Base-by-base conservation (phyloP, 2,329 filamentous ascomycete species). In the Aspergillus floridensis region DNA sequence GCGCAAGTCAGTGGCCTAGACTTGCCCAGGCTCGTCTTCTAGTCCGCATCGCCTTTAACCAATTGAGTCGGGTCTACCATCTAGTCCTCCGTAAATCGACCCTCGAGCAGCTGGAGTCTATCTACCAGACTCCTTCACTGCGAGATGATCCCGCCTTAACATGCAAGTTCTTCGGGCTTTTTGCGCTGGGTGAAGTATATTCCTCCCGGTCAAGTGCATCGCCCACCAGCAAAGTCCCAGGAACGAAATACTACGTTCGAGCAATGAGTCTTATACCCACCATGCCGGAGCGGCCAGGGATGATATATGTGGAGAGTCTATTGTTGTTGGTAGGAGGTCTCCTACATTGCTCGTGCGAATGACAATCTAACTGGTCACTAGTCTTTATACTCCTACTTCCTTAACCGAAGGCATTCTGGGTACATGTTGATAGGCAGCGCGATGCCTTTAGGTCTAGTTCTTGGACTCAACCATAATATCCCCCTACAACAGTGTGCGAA, bases 111-210 rank as follows among this genome's bases (percentile, higher is more conserved):
- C 63, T 73, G 67, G 49, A 76, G 67, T 70, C 48, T 32, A 65
- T 67, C 8, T 72, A 59, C 67, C 73, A 59, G n/a, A 66, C 32
- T 24, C 59, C 56, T 1, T 26, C 51, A 2, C 60, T 60, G 8
- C 70, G 66, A 31, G 60, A 68, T n/a, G 62, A 68, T 63, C 24
- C 74, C 53, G 8, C 71, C 56, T 70, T 76, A 62, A 63, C 73
- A 4, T 78, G 75, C 57, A 78, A 79, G 24, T 74, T 77, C 24
- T 79, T 77, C 52, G 70, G 73, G 2, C 67, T 79, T 2, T 78
- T 80, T 66, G 74, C 75, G 0, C 58, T 79, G 4, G 77, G 77
- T 0, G 74, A 79, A 35, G 74, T 77, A 1, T 79, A 78, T 57
- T 76, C 75, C 0, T 71, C 70, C 16, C 65, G 70, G 4, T 67